A percentile compares a stretch with the other conserved stretches of the same genome.
Evolutionary conservation across 371 early-diverging fungal genomes (phyloP).

Genomic region (Agmasoma carcini): DNA sequence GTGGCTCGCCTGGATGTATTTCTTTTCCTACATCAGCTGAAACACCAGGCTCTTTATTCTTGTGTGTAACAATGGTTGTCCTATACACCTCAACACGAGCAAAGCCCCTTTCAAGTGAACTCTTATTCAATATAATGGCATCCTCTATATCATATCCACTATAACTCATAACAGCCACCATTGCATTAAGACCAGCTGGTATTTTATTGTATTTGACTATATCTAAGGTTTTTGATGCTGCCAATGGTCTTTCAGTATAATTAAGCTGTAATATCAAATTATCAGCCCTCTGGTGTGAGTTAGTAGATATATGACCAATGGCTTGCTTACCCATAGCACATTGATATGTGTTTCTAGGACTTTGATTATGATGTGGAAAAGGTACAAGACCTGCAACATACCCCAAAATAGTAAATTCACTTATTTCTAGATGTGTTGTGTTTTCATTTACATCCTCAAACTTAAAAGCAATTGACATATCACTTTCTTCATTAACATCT

Average conservation of each 20-base stretch:
- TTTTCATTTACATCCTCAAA: slow-evolving; percentile 60
- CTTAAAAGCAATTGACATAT: slow-evolving; percentile 75
- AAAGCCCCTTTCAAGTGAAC: slow-evolving; percentile 91
- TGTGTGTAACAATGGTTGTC: slow-evolving; percentile 62
- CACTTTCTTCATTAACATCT: slow-evolving; percentile 94
- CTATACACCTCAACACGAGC: slow-evolving; percentile 84
- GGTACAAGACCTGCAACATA: slow-evolving; percentile 95
- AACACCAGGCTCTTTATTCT: slow-evolving; percentile 67
- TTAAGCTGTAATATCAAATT: slow-evolving; percentile 80
- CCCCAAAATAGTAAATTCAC: slow-evolving; percentile 85
- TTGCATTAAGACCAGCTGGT: slow-evolving; percentile 97
- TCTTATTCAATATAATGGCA: slow-evolving; percentile 87
- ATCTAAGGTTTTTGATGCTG: slow-evolving; percentile 85
- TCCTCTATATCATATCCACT: slow-evolving; percentile 99
- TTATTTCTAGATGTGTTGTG: slow-evolving; percentile 90
- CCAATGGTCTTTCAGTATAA: slow-evolving; percentile 95
- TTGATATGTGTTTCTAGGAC: slow-evolving; percentile 93
- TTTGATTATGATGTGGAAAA: slow-evolving; percentile 98
- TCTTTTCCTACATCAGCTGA: slow-evolving; percentile 64
- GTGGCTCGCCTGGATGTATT: slow-evolving; percentile 67
- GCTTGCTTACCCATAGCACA: slow-evolving; percentile 99
- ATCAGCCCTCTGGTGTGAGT: slow-evolving; percentile 83
- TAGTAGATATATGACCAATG: slow-evolving; percentile 85
- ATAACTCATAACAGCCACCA: slow-evolving; percentile 95
- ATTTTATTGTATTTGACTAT: slow-evolving; percentile 83